A percentile compares a stretch with the other conserved stretches of the same genome.
Conservation (phyloP, 805 yeast species). For the Kuraishia capsulata region DNA sequence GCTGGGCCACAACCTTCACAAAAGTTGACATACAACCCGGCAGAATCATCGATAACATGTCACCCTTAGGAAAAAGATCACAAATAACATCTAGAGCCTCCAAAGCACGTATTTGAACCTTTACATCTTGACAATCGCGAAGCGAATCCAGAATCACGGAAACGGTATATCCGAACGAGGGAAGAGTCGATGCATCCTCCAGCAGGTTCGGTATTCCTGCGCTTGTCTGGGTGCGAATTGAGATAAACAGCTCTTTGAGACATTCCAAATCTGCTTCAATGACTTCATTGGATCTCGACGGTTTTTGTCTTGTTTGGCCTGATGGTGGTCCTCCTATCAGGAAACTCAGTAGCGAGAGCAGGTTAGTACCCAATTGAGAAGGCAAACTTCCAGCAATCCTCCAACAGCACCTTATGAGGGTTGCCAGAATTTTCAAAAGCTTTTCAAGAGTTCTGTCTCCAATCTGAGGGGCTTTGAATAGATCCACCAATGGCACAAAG, state of each 20-base stretch:
- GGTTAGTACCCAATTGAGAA: constrained; percentile 29
- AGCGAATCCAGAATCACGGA: constrained; percentile 30
- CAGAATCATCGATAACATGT: constrained; percentile 34
- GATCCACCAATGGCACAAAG: constrained; percentile 48
- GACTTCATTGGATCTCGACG: constrained; percentile 24
- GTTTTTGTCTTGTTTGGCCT: no score
- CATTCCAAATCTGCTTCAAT: constrained; percentile 25
- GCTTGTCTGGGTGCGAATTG: constrained; percentile 20
- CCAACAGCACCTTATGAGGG: constrained; percentile 43
- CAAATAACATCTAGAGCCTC: constrained; percentile 25
- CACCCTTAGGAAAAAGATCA: constrained; percentile 32
- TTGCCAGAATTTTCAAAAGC: constrained; percentile 32
- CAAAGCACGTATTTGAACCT: constrained; percentile 23
- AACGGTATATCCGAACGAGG: constrained; percentile 39
- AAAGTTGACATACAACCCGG: constrained; percentile 43
- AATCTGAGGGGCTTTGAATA: constrained; percentile 37
- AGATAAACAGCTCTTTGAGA: constrained; percentile 19
- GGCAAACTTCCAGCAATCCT: constrained; percentile 24
- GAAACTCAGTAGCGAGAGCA: constrained; percentile 35
- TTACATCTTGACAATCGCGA: constrained; percentile 13
- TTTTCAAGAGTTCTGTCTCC: constrained; percentile 37
- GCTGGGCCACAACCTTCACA: constrained; percentile 23
- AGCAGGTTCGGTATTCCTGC: constrained; percentile 15
- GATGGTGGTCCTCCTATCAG: constrained; percentile 39
- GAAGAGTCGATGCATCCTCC: constrained; percentile 24